These are phyloP conservation scores for Camelina neglecta DNA, from an alignment of 345 rosid genomes.

Conservation along the genomic window DNA sequence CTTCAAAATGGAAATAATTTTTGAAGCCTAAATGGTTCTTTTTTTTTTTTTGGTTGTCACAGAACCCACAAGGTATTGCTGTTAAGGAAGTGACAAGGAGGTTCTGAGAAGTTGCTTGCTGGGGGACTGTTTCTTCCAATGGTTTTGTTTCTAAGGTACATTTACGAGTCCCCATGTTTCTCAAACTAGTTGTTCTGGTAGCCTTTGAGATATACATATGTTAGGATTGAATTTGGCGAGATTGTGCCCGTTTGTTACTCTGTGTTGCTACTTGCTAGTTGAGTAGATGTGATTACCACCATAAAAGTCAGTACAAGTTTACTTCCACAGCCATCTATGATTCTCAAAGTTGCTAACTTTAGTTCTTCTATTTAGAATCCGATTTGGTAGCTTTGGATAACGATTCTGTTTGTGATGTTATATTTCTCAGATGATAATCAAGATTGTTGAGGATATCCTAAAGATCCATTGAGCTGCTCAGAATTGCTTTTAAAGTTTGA, in stretches of 20 bases:
- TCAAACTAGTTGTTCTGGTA: not conserved
- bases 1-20: too few species aligned
- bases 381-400: conserved; percentile 4
- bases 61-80: not conserved
- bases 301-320: not conserved
- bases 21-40: not conserved
- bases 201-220: not conserved
- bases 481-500: conserved; percentile 18
- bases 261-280: not conserved
- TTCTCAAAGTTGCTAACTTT: not conserved
- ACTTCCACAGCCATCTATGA: not conserved
- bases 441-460: conserved; percentile 11
- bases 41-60: conserved; percentile 3
- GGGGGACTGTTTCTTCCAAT: not conserved
- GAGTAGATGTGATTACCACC: not conserved
- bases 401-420: not conserved
- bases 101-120: conserved; percentile 11
- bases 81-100: conserved; percentile 6
- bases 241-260: not conserved
- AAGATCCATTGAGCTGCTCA: conserved; percentile 13
- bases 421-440: conserved; percentile 26
- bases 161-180: not conserved
- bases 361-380: not conserved
- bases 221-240: conserved; percentile 7
- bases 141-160: conserved; percentile 29